phyloP scores from a whole-genome alignment of 1,284 basidiomycete species.

The Garcileccinum viscosum region DNA sequence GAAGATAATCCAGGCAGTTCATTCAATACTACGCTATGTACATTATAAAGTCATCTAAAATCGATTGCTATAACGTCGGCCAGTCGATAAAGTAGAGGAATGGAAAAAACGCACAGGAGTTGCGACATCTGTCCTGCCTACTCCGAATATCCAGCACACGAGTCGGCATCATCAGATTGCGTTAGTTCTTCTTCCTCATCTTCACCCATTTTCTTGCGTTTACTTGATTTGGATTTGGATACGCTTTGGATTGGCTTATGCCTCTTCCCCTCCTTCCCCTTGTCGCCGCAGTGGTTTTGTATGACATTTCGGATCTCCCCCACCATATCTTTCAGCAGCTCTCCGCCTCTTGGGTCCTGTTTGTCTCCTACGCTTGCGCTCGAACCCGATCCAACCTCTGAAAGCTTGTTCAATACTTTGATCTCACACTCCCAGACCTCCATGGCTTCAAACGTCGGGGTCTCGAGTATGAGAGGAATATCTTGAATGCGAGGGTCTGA shows the following conservation, averaged over 20 bases:
- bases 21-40: not conserved
- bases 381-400: slow-evolving; percentile 28
- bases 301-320: slow-evolving; percentile 22
- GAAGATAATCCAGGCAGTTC: not conserved
- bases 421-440: slow-evolving; percentile 80
- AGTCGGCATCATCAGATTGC: slow-evolving; percentile 17
- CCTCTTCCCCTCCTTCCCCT: slow-evolving; percentile 13
- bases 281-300: slow-evolving; percentile 19
- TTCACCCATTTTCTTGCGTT: slow-evolving; percentile 4
- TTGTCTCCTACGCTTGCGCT: not conserved
- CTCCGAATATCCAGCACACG: slow-evolving; percentile 7
- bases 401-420: slow-evolving; percentile 58
- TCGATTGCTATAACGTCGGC: not conserved
- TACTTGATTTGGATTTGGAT: slow-evolving; percentile 14
- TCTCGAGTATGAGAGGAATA: slow-evolving; percentile 86
- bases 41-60: not conserved
- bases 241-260: not conserved
- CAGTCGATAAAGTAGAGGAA: not conserved
- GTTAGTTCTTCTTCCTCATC: slow-evolving; percentile 15
- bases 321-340: slow-evolving; percentile 17
- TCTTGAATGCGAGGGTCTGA: slow-evolving; percentile 70
- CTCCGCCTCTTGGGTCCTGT: not conserved
- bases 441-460: slow-evolving; percentile 68
- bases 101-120: not conserved
- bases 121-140: not conserved